Evolutionary conservation across 805 yeast species (phyloP), one percentile per base, ranked within the genome.

Genomic region (Komagataella ulmi): DNA sequence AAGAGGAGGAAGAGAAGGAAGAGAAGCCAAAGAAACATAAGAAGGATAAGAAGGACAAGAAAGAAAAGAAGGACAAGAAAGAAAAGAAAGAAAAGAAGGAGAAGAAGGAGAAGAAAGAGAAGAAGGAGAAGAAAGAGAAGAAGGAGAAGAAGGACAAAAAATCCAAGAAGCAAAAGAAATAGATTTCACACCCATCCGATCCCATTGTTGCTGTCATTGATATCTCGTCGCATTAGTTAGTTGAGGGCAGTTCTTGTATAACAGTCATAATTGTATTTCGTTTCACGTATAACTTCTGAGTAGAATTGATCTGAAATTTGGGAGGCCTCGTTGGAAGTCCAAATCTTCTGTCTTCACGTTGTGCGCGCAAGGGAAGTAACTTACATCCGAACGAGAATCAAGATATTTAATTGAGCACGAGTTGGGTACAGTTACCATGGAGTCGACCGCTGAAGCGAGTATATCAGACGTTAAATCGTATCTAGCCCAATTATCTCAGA

Each of bases 31-130:
- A 44, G 63, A 58, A 48, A 57, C 56, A 52, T 57, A 59, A 44
- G 63, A 55, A 44, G 60, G 57, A 24, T 61, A 62, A 53, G 61
- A 54, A 47, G 55, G 57, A 55, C 52, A 52, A 46, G 59, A 59
- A 50, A 52, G 55, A 50, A 47, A 57, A 50, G 60, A 56, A 52
- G 51, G 58, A 51, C 36, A 55, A 49, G 60, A 60, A 58, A 56
- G 58, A 53, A 48, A 57, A 53, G 60, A 59, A 54, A 49, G 61
- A 54, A 40, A 54, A 54, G 44, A 51, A 54, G 30, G 58, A 54
- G 17, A 55, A 54, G 30, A 59, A 54, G 45, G 59, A 54, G 47
- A 55, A 54, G 50, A 53, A 57, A 47, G 51, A 58, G 52, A 46
- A 57, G 43, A 55, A 60, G 50, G 56, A 58, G 7, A 53, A 60